Percentiles rank a stretch among this genome's conserved stretches.
These are phyloP conservation scores for Candolleomyces eurysporus DNA, from an alignment of 768 basidiomycete genomes.

Conservation along the genomic window DNA sequence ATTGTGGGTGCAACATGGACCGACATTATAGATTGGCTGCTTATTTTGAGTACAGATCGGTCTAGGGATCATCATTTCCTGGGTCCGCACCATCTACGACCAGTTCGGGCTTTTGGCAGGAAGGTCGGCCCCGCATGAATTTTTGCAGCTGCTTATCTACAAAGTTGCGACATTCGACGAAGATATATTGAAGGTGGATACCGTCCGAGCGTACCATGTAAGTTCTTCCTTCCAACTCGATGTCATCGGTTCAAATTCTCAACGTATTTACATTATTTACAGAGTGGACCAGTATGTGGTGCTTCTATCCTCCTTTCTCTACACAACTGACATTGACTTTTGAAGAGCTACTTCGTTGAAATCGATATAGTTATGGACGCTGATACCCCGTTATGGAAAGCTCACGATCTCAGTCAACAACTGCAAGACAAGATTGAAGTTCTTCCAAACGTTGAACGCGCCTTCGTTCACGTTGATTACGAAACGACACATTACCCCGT, in stretches of 20 bases:
- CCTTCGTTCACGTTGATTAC: constrained; percentile 94
- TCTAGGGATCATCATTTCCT: constrained; percentile 74
- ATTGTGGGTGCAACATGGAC: constrained; percentile 45
- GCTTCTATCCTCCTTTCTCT: no score
- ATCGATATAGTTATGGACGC: constrained; percentile 93
- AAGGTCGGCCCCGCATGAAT: constrained; percentile 88
- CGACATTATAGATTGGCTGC: neutral
- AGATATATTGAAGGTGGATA: constrained; percentile 85
- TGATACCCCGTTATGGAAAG: constrained; percentile 84
- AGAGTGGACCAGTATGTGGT: constrained; percentile 58
- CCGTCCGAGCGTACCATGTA: constrained; percentile 90
- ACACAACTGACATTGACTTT: no score
- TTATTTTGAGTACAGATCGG: constrained; percentile 52
- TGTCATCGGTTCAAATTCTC: constrained; percentile 3
- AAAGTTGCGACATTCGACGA: constrained; percentile 89
- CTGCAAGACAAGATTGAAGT: constrained; percentile 88
- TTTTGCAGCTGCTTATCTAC: constrained; percentile 89
- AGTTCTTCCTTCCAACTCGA: constrained; percentile 22
- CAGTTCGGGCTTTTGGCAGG: constrained; percentile 90
- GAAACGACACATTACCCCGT: constrained; percentile 78
- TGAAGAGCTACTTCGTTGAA: constrained; percentile 84
- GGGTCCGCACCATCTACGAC: constrained; percentile 71
- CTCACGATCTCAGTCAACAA: constrained; percentile 82
- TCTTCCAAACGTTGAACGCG: constrained; percentile 86
- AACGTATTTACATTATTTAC: constrained; percentile 27